Evolutionary conservation across 108 stramenopile species (phyloP), one percentile per base, ranked within the genome.

Genomic region (Cyclotella atomus): DNA sequence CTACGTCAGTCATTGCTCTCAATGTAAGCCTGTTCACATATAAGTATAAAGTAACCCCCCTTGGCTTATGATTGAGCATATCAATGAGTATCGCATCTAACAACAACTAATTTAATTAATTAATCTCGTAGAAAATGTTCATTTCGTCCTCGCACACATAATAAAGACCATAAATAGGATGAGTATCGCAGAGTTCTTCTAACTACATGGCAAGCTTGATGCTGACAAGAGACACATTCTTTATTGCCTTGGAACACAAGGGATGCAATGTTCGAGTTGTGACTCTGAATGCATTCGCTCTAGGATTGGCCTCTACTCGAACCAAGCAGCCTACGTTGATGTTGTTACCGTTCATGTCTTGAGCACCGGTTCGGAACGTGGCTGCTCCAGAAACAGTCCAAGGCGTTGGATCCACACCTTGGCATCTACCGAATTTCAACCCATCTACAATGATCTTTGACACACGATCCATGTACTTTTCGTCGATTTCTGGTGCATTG

Each of bases 261-360:
- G 95, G 95, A 75, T 96, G 95, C 38, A 96, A 71, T 9, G 95
- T 96, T 71, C 95, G 67, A 44, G 95, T 93, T 24, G 92, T 93
- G 44, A 96, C 95, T 50, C 95, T 75, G 59, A 96, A 93, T 43
- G 92, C 92, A 65, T 89, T 90, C 24, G 92, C 95, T 79, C 91
- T 87, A 24, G 94, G 90, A 75, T 93, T 96, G 9, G 95, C 95
- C 84, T 96, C 95, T 9, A 96, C 90, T 63, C 95, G 81, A 14
- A 95, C 91, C 46, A 95, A 77, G 61, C 91, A 92, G 17, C 94
- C 94, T 23, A 95, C 94, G 73, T 91, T 95, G 78, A 95, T 95
- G 46, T 92, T 90, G 76, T 96, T 93, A 1, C 95, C 92, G 62
- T 92, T 92, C 73, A 73, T 66, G 73, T 96, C 95, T 71, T 92